These are phyloP conservation scores for Phyllosticta citribraziliensis DNA, from an alignment of 2,329 filamentous ascomycete species.

Conservation along the genomic window DNA sequence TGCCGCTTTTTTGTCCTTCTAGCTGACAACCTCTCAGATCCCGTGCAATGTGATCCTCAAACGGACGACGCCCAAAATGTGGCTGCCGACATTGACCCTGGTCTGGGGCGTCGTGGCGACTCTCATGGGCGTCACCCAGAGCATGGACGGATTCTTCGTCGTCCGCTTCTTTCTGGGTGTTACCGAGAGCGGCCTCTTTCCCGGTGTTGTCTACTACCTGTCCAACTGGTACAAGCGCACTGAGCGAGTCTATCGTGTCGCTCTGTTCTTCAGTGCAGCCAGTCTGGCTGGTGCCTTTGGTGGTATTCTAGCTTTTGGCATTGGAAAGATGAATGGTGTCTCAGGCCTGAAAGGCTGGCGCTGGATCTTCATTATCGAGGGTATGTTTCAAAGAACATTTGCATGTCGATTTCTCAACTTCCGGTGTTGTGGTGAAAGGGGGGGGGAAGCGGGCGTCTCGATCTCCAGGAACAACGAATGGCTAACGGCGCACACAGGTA, in stretches of 20 bases:
- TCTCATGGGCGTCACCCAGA: conserved; percentile 40
- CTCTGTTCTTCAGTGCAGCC: conserved; percentile 50
- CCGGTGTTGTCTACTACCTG: conserved; percentile 43
- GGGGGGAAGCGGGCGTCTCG: no score
- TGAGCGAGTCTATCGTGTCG: conserved; percentile 49
- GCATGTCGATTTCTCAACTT: no score
- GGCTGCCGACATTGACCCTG: conserved; percentile 39
- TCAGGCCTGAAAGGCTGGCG: conserved; percentile 34
- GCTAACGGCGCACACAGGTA: conserved; percentile 22
- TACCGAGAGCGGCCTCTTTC: conserved; percentile 28
- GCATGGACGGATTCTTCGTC: conserved; percentile 36
- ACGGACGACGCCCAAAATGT: conserved; percentile 43
- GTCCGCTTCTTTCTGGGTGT: conserved; percentile 36
- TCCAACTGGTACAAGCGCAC: conserved; percentile 55
- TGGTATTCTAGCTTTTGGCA: conserved; percentile 47
- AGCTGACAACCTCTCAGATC: conserved; percentile 26
- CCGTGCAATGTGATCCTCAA: conserved; percentile 56
- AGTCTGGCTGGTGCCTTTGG: conserved; percentile 52
- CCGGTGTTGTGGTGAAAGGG: background rate
- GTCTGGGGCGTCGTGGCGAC: conserved; percentile 42
- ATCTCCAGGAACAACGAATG: background rate
- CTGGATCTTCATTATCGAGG: conserved; percentile 33
- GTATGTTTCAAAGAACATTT: background rate
- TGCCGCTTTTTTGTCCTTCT: background rate
- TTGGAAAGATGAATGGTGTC: conserved; percentile 51